phyloP scores from a whole-genome alignment of 176 grass and related monocot genomes.

The Carex kokanica region DNA sequence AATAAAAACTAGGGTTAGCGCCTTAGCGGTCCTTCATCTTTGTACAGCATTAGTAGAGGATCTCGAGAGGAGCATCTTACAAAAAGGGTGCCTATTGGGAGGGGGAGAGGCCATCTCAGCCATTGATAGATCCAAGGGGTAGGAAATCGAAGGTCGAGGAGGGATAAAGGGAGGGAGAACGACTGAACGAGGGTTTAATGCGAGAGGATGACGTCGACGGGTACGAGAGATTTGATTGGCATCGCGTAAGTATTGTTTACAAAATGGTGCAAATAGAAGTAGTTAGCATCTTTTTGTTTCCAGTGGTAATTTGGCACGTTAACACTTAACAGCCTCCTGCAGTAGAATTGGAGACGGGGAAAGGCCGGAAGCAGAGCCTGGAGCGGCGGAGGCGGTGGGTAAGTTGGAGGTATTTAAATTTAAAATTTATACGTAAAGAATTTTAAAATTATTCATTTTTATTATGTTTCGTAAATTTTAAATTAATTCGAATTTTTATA shows the following conservation, averaged over 20 bases:
- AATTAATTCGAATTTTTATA: no score
- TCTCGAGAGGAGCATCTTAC: neutral
- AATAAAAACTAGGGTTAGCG: neutral
- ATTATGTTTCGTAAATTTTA: no score
- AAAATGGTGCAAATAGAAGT: neutral
- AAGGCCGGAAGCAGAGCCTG: neutral
- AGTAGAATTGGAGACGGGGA: neutral
- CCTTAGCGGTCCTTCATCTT: neutral
- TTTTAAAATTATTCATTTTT: no score
- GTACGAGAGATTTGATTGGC: neutral
- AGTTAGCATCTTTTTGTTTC: neutral
- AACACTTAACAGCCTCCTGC: no score
- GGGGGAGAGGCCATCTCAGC: slow-evolving; percentile 10
- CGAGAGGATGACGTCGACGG: neutral
- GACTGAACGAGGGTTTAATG: neutral
- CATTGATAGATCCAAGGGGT: slow-evolving; percentile 4
- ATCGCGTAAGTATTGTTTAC: neutral
- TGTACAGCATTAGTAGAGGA: neutral
- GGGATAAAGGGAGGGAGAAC: neutral
- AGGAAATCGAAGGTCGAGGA: slow-evolving; percentile 2
- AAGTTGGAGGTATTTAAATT: slow-evolving; percentile 30
- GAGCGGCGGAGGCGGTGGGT: slow-evolving; percentile 33
- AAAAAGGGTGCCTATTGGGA: slow-evolving; percentile 15
- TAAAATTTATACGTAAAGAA: no score
- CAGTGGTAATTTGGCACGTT: no score